Conservation (phyloP, 1,284 basidiomycete species). For the Fomitopsis palustris region DNA sequence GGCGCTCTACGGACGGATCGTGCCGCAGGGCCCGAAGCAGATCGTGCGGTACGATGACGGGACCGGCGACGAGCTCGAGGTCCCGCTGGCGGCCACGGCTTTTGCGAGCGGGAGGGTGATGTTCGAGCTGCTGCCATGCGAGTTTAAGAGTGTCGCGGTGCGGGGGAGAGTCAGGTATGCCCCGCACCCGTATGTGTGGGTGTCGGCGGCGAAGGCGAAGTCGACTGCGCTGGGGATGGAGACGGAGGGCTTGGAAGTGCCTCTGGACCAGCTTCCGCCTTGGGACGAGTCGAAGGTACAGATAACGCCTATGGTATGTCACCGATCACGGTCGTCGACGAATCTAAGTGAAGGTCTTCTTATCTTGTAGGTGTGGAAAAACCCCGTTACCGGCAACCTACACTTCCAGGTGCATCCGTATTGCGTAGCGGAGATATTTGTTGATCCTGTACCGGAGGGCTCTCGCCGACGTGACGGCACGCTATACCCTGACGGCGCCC, state of each 20-base stretch:
- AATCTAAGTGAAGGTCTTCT: neutral
- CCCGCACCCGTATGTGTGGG: constrained; percentile 84
- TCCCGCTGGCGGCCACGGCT: constrained; percentile 85
- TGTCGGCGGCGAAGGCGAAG: constrained; percentile 69
- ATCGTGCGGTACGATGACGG: constrained; percentile 85
- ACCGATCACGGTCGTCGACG: neutral
- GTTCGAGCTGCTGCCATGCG: constrained; percentile 76
- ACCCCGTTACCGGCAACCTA: constrained; percentile 70
- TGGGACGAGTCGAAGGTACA: constrained; percentile 76
- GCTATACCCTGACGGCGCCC: constrained; percentile 74
- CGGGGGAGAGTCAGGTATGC: constrained; percentile 65
- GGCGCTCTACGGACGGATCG: constrained; percentile 77
- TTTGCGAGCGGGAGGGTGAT: constrained; percentile 81
- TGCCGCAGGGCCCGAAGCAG: constrained; percentile 70
- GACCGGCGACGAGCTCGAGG: constrained; percentile 76
- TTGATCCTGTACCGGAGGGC: constrained; percentile 60
- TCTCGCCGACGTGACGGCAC: constrained; percentile 48
- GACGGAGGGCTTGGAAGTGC: constrained; percentile 67
- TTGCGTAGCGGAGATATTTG: constrained; percentile 50
- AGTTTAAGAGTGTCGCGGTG: constrained; percentile 81
- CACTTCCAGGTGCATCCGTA: constrained; percentile 81
- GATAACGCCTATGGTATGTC: constrained; percentile 60
- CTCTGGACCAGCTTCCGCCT: constrained; percentile 59
- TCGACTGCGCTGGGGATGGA: constrained; percentile 79
- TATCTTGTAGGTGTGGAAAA: constrained; percentile 72